Percentiles rank a stretch among this genome's conserved stretches.
Conservation (phyloP, 2,329 filamentous ascomycete genomes). For the Chaetomium globosum region DNA sequence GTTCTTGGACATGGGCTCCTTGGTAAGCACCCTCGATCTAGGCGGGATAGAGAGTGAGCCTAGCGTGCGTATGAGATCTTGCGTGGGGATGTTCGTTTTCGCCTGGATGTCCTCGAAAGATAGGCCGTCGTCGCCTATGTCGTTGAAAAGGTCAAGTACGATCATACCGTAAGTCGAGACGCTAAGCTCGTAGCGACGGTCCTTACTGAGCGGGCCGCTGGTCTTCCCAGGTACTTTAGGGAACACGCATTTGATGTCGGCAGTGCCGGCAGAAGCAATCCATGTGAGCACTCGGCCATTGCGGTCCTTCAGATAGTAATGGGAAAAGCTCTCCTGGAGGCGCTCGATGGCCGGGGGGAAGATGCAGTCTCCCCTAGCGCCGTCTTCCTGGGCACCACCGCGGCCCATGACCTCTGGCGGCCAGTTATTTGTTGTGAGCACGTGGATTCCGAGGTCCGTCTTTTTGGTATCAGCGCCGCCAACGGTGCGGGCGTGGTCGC, state of each 20-base stretch:
- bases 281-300: conserved; percentile 88
- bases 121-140: conserved; percentile 56
- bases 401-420: conserved; percentile 83
- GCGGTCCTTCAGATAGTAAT: conserved; percentile 84
- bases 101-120: conserved; percentile 79
- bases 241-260: conserved; percentile 81
- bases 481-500: conserved; percentile 61
- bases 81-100: conserved; percentile 73
- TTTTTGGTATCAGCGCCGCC: conserved; percentile 59
- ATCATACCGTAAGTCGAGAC: conserved; percentile 93
- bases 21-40: conserved; percentile 78
- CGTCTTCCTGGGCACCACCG: conserved; percentile 53
- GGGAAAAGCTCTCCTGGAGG: conserved; percentile 81
- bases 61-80: conserved; percentile 75
- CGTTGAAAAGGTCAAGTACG: conserved; percentile 86
- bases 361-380: conserved; percentile 57
- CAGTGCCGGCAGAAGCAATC: conserved; percentile 71
- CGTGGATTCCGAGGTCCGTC: conserved; percentile 79
- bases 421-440: conserved; percentile 94
- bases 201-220: conserved; percentile 60
- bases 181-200: conserved; percentile 83
- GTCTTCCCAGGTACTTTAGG: conserved; percentile 72
- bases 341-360: conserved; percentile 75
- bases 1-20: conserved; percentile 77
- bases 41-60: conserved; percentile 80